Conservation (phyloP, 768 basidiomycete genomes). For the Galerina marginata region DNA sequence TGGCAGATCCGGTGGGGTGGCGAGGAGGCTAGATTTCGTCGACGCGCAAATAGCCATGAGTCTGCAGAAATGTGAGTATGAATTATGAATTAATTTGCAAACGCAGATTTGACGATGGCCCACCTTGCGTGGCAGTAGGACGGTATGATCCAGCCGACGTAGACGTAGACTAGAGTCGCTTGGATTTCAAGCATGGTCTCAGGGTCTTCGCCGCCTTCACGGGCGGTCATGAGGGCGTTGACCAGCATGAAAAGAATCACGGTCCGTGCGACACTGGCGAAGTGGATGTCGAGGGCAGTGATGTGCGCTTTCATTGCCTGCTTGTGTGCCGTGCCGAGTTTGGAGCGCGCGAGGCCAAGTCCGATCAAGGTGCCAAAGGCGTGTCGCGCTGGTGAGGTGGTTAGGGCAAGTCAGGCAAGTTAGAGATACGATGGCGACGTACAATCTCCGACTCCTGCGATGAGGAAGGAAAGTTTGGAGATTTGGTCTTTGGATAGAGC, state of each 20-base stretch:
- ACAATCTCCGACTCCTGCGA: conserved; percentile 36
- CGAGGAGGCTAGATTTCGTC: conserved; percentile 11
- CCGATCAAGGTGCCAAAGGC: conserved; percentile 32
- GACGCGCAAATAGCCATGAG: not conserved
- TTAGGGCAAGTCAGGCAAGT: not conserved
- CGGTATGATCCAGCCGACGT: conserved; percentile 25
- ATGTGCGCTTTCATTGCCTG: conserved; percentile 13
- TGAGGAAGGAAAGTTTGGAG: conserved; percentile 26
- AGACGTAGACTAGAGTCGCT: conserved; percentile 31
- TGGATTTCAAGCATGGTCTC: conserved; percentile 21
- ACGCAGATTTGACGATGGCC: not conserved
- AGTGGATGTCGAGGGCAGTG: not conserved
- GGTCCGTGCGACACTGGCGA: not conserved
- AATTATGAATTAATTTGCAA: not conserved
- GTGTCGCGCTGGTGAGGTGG: conserved; percentile 22
- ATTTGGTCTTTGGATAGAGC: conserved; percentile 19
- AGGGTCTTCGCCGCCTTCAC: conserved; percentile 1
- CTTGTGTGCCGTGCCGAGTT: conserved; percentile 20
- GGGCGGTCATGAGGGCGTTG: conserved; percentile 5
- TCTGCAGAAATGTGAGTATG: not conserved
- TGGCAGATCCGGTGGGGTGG: conserved; percentile 19
- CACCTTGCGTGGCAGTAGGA: conserved; percentile 24
- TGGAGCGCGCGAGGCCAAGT: conserved; percentile 20
- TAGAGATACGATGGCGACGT: not conserved
- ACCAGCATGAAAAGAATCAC: not conserved